A percentile compares a stretch with the other conserved stretches of the same genome.
Evolutionary conservation across 805 yeast species (phyloP).

Genomic region (Blastobotrys chiropterorum): DNA sequence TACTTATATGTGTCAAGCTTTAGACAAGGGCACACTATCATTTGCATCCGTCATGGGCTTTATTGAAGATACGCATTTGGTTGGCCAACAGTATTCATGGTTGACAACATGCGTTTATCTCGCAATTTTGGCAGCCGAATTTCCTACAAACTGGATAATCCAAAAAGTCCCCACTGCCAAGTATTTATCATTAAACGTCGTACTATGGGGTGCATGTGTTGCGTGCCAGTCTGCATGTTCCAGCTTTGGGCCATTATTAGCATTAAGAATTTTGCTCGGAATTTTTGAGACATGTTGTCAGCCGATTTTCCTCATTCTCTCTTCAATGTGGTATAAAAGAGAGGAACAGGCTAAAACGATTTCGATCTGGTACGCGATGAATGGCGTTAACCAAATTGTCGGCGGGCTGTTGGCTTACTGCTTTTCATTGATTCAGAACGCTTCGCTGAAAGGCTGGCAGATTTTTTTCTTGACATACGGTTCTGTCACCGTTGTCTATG

Average conservation of each 20-base stretch:
- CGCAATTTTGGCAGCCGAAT: constrained; percentile 42
- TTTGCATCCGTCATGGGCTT: constrained; percentile 48
- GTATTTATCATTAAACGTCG: constrained; percentile 11
- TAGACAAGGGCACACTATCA: constrained; percentile 46
- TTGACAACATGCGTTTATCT: constrained; percentile 36
- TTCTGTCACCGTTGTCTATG: constrained; percentile 41
- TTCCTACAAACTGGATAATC: constrained; percentile 39
- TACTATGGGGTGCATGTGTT: constrained; percentile 16
- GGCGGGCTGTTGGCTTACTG: constrained; percentile 50
- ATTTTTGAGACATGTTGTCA: constrained; percentile 46
- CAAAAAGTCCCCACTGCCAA: constrained; percentile 17
- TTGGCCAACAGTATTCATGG: constrained; percentile 37
- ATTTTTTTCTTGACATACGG: constrained; percentile 52
- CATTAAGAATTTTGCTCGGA: constrained; percentile 46
- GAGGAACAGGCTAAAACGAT: constrained; percentile 41
- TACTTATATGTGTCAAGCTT: constrained; percentile 14
- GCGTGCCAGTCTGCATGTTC: constrained; percentile 29
- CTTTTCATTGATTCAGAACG: constrained; percentile 30
- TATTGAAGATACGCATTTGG: constrained; percentile 35
- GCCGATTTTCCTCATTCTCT: constrained; percentile 52
- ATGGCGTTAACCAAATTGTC: constrained; percentile 40
- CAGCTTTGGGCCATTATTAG: constrained; percentile 40
- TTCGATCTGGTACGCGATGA: constrained; percentile 37
- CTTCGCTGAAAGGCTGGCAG: constrained; percentile 40
- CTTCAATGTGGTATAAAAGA: constrained; percentile 51